A percentile compares a stretch with the other conserved stretches of the same genome.
phyloP scores from a whole-genome alignment of 2,329 filamentous ascomycete genomes.

The Zalaria obscura region DNA sequence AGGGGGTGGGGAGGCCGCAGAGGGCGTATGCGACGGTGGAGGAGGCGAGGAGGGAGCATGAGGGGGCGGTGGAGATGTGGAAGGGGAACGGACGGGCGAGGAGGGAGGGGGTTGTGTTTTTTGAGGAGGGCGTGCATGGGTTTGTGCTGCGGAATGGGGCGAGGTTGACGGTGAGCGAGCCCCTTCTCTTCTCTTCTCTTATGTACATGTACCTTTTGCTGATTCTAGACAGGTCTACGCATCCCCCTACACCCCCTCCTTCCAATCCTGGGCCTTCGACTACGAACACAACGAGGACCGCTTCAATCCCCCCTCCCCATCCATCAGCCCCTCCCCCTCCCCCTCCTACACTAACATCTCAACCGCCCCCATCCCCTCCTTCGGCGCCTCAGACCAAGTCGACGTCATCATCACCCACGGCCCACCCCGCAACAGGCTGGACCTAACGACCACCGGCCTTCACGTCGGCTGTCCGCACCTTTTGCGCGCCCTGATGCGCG shows the following conservation, averaged over 20 bases:
- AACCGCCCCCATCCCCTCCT: conserved; percentile 20
- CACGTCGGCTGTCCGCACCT: conserved; percentile 42
- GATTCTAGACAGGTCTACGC: conserved; percentile 29
- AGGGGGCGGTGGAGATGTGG: conserved; percentile 30
- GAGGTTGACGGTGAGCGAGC: conserved; percentile 20
- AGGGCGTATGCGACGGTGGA: background rate
- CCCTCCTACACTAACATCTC: conserved; percentile 13
- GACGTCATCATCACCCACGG: conserved; percentile 50
- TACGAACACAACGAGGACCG: conserved; percentile 37
- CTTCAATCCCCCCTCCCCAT: conserved; percentile 27
- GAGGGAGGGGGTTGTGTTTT: conserved; percentile 7
- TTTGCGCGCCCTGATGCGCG: conserved; percentile 34
- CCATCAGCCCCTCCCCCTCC: conserved; percentile 8
- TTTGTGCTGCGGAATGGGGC: conserved; percentile 37
- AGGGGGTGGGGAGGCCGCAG: conserved; percentile 11
- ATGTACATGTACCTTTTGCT: background rate
- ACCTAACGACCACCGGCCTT: conserved; percentile 21
- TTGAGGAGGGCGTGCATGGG: conserved; percentile 38
- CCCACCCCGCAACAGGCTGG: conserved; percentile 38
- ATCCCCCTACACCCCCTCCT: conserved; percentile 41
- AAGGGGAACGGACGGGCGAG: conserved; percentile 16
- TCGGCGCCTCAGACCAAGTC: conserved; percentile 11
- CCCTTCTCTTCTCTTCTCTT: background rate
- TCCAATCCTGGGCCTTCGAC: conserved; percentile 41
- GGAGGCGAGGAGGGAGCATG: conserved; percentile 9